Base-by-base conservation (phyloP, 1,139 yeast genomes). In the Pneumocystis carinii region DNA sequence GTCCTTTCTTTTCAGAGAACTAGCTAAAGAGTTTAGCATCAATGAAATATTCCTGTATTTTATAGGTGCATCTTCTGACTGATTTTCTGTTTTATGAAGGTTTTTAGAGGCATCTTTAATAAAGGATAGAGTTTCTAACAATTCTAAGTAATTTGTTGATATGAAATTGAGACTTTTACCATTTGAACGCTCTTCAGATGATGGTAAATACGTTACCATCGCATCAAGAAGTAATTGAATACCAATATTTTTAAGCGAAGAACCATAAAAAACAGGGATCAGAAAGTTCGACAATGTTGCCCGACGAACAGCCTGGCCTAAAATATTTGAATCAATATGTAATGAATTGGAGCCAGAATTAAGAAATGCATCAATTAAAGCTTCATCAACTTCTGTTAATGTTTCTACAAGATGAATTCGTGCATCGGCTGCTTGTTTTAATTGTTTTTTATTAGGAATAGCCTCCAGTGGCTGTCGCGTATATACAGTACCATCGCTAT, bases 181-280 rank as follows among this genome's bases (percentile, higher is more conserved):
- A 12, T 24, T 8, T 24, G 4, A 19, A 0, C 81, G 77, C 67
- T 90, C 90, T 2, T 80, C 68, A 0, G 98, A 97, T 0, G 92
- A 82, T 0, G 99, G 98, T 42, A 94, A 76, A 70, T 81, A 92
- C 63, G 81, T 80, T 1, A 83, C 79, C 17, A 90, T 79, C 0
- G 95, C 90, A 72, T 92, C 98, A 75, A 92, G 76, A 63, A 94
- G 76, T 0, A 97, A 97, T 71, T 92, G 98, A 1, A 92, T 95
- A 15, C 98, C 98, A 62, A 92, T 86, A 71, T 92, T 92, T 67
- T 80, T 82, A 75, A 92, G 92, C 62, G 97, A 87, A 0, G 97
- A 87, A 2, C 99, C 98, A 73, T 97, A 89, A 55, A 90, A 75
- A 0, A 92, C 87, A 0, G 99, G 97, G 0, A 86, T 81, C 2